Percentiles rank a stretch among this genome's conserved stretches.
Evolutionary conservation across 1,284 basidiomycete genomes (phyloP).

Genomic region (Ganoderma leucocontextum): DNA sequence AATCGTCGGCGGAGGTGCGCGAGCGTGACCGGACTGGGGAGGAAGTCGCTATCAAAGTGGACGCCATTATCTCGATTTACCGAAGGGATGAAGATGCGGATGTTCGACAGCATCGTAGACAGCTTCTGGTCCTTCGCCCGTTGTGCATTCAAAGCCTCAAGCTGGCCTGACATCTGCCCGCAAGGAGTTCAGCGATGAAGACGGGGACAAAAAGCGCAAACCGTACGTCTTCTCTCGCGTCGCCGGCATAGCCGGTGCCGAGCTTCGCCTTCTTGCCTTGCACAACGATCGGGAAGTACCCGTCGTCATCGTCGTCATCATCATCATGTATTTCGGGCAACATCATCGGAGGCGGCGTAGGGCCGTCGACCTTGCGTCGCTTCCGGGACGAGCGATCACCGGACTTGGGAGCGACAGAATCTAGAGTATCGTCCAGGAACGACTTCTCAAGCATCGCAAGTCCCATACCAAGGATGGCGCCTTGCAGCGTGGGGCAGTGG

Average conservation of each 20-base stretch:
- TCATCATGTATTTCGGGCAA: constrained; percentile 47
- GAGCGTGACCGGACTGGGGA: constrained; percentile 88
- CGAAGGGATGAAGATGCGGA: constrained; percentile 83
- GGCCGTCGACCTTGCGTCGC: constrained; percentile 43
- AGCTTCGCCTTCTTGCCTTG: constrained; percentile 72
- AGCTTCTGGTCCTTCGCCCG: constrained; percentile 75
- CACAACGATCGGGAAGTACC: constrained; percentile 52
- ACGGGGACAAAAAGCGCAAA: background rate
- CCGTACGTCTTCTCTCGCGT: constrained; percentile 82
- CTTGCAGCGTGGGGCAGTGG: constrained; percentile 89
- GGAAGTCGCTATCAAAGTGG: constrained; percentile 79
- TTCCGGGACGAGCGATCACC: constrained; percentile 36
- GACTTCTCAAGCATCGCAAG: constrained; percentile 80
- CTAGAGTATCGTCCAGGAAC: constrained; percentile 62
- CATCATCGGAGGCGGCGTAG: constrained; percentile 30
- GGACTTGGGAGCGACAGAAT: constrained; percentile 27
- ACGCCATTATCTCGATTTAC: constrained; percentile 76
- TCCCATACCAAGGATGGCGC: constrained; percentile 86
- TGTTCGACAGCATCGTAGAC: constrained; percentile 68
- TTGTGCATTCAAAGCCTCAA: constrained; percentile 79
- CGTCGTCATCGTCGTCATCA: constrained; percentile 69
- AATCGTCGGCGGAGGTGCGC: constrained; percentile 90
- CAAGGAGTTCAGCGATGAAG: constrained; percentile 20
- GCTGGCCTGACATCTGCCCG: constrained; percentile 76
- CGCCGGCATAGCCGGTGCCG: constrained; percentile 87